Evolutionary conservation across 371 early-diverging fungal genomes (phyloP), one percentile per base, ranked within the genome.

Genomic region (Lichtheimia ramosa): DNA sequence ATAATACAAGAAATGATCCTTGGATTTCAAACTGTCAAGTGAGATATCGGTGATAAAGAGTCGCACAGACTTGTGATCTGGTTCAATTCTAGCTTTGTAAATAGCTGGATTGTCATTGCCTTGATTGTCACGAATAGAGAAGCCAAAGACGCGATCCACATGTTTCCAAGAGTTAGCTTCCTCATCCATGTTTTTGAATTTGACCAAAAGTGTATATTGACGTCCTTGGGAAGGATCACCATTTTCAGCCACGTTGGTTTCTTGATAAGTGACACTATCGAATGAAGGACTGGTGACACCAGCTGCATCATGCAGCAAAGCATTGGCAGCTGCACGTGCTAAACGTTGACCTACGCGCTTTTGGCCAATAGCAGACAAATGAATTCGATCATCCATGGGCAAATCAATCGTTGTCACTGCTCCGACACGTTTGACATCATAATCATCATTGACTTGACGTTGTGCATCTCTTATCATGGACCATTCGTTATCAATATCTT

Each of bases 341-440:
- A 80, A 24, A 2, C 77, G 66, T 0, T 66, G 23, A 3, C 80
- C 80, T 1, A 77, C 52, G 8, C 18, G 46, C 0, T 20, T 18
- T 3, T 69, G 41, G n/a, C 70, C 75, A 0, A 21, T 13, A 2
- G 67, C 70, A 4, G 77, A 74, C 2, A 80, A 10, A 53, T 80
- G 80, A 12, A 77, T 50, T 1, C 58, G 49, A 46, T 80, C 80
- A 51, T 77, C 77, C 54, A 80, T 56, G 8, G 54, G 55, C 14
- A 60, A 63, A 43, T 74, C 77, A 4, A 80, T 13, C 8, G 42
- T 24, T 12, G 56, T 12, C 15, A 54, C 56, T 1, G 39, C 58
- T n/a, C 46, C 59, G 20, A 52, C 27, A 43, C 43, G 53, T 7
- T 34, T 12, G 14, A 18, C 13, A 41, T 55, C 56, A 6, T 8